Conservation (phyloP, 2,329 filamentous ascomycete genomes). For the Colletotrichum tamarilloi region DNA sequence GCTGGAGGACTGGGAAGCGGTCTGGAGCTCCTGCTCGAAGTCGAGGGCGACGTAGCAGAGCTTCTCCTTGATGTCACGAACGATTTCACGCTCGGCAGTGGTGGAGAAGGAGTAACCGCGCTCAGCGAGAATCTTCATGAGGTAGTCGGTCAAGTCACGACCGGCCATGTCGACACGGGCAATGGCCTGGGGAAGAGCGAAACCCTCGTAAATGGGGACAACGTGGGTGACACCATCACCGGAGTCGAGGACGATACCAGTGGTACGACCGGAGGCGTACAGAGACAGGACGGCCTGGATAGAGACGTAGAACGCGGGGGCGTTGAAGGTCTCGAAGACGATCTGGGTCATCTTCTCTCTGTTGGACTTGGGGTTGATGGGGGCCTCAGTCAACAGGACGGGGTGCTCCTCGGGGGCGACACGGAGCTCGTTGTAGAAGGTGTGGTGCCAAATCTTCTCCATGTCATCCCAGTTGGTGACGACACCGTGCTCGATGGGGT, state of each 20-base stretch:
- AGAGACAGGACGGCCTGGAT: conserved; percentile 99
- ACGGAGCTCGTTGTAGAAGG: conserved; percentile 99
- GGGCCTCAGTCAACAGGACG: conserved; percentile 97
- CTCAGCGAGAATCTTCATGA: conserved; percentile 99
- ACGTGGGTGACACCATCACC: conserved; percentile 99
- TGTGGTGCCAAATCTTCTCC: conserved; percentile 99
- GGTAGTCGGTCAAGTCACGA: conserved; percentile 99
- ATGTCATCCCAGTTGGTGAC: conserved; percentile 99
- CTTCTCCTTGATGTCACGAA: conserved; percentile 99
- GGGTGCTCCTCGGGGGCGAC: conserved; percentile 99
- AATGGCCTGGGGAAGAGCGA: conserved; percentile 99
- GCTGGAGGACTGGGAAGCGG: conserved; percentile 96
- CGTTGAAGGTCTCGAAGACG: conserved; percentile 99
- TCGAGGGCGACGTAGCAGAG: conserved; percentile 99
- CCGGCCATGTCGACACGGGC: conserved; percentile 99
- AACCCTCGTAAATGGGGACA: conserved; percentile 99
- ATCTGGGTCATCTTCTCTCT: conserved; percentile 99
- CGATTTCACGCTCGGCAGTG: conserved; percentile 99
- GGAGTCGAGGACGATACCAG: conserved; percentile 99
- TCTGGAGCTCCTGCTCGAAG: conserved; percentile 99
- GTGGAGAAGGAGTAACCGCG: conserved; percentile 99
- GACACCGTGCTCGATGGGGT: conserved; percentile 99
- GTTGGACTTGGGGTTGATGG: conserved; percentile 99
- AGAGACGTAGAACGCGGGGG: conserved; percentile 99
- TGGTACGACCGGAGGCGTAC: conserved; percentile 99